Conservation (phyloP, 2,329 filamentous ascomycete species). For the Alternaria sp. region DNA sequence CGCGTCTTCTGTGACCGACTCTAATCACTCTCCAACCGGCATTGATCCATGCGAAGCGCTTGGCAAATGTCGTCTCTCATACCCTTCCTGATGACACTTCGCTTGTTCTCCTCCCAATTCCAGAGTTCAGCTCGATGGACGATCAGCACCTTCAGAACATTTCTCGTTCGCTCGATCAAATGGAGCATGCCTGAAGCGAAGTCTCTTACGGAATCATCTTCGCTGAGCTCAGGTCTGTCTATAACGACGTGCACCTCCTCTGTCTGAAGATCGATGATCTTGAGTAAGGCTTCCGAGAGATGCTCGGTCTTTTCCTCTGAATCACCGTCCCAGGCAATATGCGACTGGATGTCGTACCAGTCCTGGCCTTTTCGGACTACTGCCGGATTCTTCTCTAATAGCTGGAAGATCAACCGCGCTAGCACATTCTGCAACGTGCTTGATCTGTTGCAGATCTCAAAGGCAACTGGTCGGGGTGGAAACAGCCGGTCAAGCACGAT, state of each 20-base stretch:
- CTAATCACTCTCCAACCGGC: not conserved
- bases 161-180: not conserved
- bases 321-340: not conserved
- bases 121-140: not conserved
- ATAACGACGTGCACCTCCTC: not conserved
- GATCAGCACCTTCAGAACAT: not conserved
- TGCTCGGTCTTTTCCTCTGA: not conserved
- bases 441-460: not conserved
- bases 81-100: not conserved
- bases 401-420: constrained; percentile 7
- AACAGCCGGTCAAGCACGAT: not conserved
- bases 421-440: not conserved
- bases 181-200: not conserved
- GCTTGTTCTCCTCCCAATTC: not conserved
- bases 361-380: constrained; percentile 8
- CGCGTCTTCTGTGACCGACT: not conserved
- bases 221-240: not conserved
- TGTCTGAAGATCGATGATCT: not conserved
- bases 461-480: not conserved
- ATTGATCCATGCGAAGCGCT: not conserved
- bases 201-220: not conserved
- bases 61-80: not conserved
- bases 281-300: not conserved
- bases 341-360: constrained; percentile 1
- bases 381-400: constrained; percentile 5